A percentile compares a stretch with the other conserved stretches of the same genome.
phyloP scores from a whole-genome alignment of 768 basidiomycete species.

The Flagelloscypha sp. region DNA sequence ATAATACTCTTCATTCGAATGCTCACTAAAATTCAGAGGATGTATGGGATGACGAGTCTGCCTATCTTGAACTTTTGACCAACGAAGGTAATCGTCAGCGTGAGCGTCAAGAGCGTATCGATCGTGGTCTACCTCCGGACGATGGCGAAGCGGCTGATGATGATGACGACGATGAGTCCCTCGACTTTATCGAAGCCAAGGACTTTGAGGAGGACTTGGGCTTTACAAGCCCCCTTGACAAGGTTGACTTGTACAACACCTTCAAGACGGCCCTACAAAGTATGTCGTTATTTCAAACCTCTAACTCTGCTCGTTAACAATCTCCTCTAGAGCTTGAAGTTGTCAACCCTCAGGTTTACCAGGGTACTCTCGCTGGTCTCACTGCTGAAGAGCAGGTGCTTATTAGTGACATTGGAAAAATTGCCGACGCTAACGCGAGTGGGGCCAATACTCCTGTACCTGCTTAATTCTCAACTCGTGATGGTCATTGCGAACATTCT shows the following conservation, averaged over 20 bases:
- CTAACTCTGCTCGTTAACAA: too few relatives aligned
- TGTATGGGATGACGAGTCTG: conserved; percentile 86
- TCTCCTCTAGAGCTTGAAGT: too few relatives aligned
- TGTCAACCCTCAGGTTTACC: too few relatives aligned
- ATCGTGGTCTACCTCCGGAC: too few relatives aligned
- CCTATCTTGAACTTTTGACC: conserved; percentile 80
- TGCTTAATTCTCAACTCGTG: too few relatives aligned
- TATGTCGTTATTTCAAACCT: conserved; percentile 31
- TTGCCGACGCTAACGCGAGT: too few relatives aligned
- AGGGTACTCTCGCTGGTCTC: too few relatives aligned
- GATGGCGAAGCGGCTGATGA: conserved; percentile 29
- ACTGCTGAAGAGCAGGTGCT: too few relatives aligned
- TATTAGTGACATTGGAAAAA: too few relatives aligned
- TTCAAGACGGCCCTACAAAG: conserved; percentile 77
- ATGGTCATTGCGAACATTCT: too few relatives aligned
- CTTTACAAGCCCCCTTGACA: conserved; percentile 78
- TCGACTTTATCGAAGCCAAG: conserved; percentile 45
- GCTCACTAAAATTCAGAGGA: conserved; percentile 44
- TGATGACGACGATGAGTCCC: conserved; percentile 44
- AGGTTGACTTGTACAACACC: conserved; percentile 63
- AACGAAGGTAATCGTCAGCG: conserved; percentile 73
- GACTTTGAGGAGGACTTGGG: conserved; percentile 78
- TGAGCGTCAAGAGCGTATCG: conserved; percentile 43
- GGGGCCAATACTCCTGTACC: too few relatives aligned
- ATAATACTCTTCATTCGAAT: not conserved